Evolutionary conservation across 2,329 filamentous ascomycete genomes (phyloP).

Genomic region (Periconia sp.): DNA sequence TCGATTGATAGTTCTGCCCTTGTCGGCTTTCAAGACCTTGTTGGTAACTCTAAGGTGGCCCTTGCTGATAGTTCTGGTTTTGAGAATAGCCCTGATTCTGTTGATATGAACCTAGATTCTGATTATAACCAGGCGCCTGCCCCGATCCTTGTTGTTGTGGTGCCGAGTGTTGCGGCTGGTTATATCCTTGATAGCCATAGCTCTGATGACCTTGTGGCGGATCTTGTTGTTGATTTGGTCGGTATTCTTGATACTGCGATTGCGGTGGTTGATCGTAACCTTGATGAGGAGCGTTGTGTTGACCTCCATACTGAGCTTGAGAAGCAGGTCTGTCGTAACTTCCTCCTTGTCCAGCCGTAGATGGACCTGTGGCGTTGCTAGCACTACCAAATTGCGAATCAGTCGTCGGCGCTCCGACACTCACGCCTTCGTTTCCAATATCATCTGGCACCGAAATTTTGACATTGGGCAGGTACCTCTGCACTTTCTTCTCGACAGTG

Average conservation of each 20-base stretch:
- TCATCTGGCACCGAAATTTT: constrained; percentile 33
- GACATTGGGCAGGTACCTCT: constrained; percentile 30
- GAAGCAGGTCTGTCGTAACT: constrained; percentile 5
- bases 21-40: neutral
- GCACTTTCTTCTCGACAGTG: constrained; percentile 35
- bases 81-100: constrained; percentile 3
- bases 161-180: neutral
- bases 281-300: neutral
- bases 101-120: constrained; percentile 2
- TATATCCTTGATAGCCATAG: too few relatives aligned
- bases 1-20: neutral
- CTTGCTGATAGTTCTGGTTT: neutral
- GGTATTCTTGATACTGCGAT: constrained; percentile 2
- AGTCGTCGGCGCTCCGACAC: constrained; percentile 23
- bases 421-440: constrained; percentile 33
- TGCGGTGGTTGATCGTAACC: constrained; percentile 3
- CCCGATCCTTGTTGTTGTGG: neutral
- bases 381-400: constrained; percentile 12
- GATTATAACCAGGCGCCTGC: neutral
- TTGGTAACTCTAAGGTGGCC: neutral
- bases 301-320: constrained; percentile 3
- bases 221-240: neutral
- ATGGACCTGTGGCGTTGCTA: constrained; percentile 2
- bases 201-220: constrained; percentile 2
- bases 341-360: constrained; percentile 11